Evolutionary conservation across 768 basidiomycete genomes (phyloP).

Genomic region (Collybia sp.): DNA sequence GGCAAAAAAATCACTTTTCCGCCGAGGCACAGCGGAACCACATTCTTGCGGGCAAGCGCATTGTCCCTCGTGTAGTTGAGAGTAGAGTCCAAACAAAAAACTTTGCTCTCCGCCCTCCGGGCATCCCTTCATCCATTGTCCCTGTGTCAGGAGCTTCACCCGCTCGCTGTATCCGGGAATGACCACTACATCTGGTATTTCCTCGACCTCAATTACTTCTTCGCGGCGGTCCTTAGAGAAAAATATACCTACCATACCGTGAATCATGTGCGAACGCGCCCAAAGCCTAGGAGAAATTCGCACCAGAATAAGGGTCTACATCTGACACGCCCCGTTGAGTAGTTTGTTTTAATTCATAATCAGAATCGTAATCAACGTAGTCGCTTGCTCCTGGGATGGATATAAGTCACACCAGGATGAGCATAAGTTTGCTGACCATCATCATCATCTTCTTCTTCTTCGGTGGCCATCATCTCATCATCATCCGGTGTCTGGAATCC

Average conservation of each 20-base stretch:
- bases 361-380: slow-evolving; percentile 81
- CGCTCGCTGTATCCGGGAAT: slow-evolving; percentile 38
- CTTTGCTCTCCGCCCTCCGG: slow-evolving; percentile 91
- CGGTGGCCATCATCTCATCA: slow-evolving; percentile 41
- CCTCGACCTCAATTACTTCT: slow-evolving; percentile 89
- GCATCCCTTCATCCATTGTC: slow-evolving; percentile 97
- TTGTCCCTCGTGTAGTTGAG: slow-evolving; percentile 57
- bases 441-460: slow-evolving; percentile 51
- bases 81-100: slow-evolving; percentile 82
- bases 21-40: slow-evolving; percentile 53
- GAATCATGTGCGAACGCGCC: slow-evolving; percentile 3
- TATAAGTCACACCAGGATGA: not conserved
- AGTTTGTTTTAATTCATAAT: slow-evolving; percentile 50
- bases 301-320: slow-evolving; percentile 89
- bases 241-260: slow-evolving; percentile 63
- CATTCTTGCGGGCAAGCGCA: slow-evolving; percentile 77
- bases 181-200: slow-evolving; percentile 54
- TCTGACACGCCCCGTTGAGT: slow-evolving; percentile 39
- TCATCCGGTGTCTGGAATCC: slow-evolving; percentile 54
- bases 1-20: slow-evolving; percentile 78
- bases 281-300: slow-evolving; percentile 5
- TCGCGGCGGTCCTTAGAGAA: slow-evolving; percentile 93
- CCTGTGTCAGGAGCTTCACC: slow-evolving; percentile 74
- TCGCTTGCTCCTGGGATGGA: slow-evolving; percentile 35
- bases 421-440: slow-evolving; percentile 28